Evolutionary conservation across 2,329 filamentous ascomycete genomes (phyloP).

Genomic region (Venturia aucupariae): DNA sequence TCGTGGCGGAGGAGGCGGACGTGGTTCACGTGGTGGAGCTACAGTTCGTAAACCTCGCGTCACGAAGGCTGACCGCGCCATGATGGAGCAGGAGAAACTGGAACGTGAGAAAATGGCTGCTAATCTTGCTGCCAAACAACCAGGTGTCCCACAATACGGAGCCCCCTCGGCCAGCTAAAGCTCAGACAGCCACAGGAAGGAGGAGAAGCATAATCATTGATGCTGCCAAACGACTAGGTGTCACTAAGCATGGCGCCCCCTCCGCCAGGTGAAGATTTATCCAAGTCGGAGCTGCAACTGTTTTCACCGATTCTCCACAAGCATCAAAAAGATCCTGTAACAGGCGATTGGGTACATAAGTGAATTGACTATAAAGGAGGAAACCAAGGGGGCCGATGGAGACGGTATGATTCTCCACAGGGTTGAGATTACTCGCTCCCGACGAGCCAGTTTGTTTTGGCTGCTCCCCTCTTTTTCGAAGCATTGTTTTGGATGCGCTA

Average conservation of each 20-base stretch:
- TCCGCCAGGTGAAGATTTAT: not conserved
- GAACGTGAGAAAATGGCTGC: slow-evolving; percentile 52
- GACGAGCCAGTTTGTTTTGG: too few relatives aligned
- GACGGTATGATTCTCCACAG: not conserved
- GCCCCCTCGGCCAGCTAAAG: not conserved
- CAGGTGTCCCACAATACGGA: not conserved
- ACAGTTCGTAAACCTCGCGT: slow-evolving; percentile 73
- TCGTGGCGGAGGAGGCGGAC: slow-evolving; percentile 43
- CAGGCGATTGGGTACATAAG: too few relatives aligned
- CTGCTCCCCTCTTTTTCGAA: too few relatives aligned
- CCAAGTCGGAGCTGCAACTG: too few relatives aligned
- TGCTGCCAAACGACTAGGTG: slow-evolving; percentile 34
- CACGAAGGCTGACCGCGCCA: slow-evolving; percentile 75
- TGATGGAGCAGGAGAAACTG: slow-evolving; percentile 71
- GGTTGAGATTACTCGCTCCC: too few relatives aligned
- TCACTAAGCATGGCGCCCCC: not conserved
- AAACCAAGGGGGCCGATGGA: not conserved
- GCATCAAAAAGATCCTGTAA: not conserved
- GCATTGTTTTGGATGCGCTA: too few relatives aligned
- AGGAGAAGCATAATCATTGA: too few relatives aligned
- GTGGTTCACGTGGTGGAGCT: slow-evolving; percentile 66
- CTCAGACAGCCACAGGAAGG: not conserved
- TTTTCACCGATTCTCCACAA: not conserved
- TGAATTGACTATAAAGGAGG: not conserved
- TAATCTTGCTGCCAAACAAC: slow-evolving; percentile 34